Base-by-base conservation (phyloP, 306 rosid genomes). In the Coriaria nepalensis region DNA sequence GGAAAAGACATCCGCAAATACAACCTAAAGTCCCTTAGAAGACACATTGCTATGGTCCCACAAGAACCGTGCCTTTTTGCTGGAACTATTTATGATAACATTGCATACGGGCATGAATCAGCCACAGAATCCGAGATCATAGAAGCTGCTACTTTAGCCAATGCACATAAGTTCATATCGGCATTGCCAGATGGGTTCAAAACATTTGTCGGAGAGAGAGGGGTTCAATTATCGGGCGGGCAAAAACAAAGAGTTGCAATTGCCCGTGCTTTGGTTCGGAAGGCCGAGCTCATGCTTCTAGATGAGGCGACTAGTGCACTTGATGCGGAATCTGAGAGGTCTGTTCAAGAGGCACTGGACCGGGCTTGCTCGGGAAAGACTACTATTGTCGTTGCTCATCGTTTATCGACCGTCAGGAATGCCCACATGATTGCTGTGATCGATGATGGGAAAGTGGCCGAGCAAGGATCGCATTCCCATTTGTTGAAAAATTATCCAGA, bases 231-330 rank as follows among this genome's bases (percentile, higher is more conserved):
- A 5, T 90, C 98, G 0, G 98, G 98, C 12, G 98, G 98, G 59
- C 98, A 90, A 55, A 90, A 85, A 59, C 98, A 90, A 41, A 71
- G 98, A 69, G 74, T 90, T 36, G 98, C 98, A 2, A 70, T 90
- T 11, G 98, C 95, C 29, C 74, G 98, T 0, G 98, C 98, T 13
- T 70, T 90, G n/a, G 10, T 81, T 61, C 74, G 98, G 53, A 90
- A 79, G 63, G 92, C 98, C 2, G 95, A 81, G 53, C 72, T 90
- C 8, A 81, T 90, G 92, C 83, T 90, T 49, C 94, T 90, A 8
- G 98, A 90, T 51, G 98, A 90, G 51, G 95, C 95, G 50, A 90
- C 98, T 20, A 90, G 98, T 45, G 98, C 98, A 56, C 98, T 90
- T 13, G 98, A 90, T 67, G 79, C 87, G 0, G 98, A 90, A 57